Percentiles rank a stretch among this genome's conserved stretches.
These are phyloP conservation scores for Saccharomycopsis babjevae DNA, from an alignment of 805 yeast genomes.

Conservation along the genomic window DNA sequence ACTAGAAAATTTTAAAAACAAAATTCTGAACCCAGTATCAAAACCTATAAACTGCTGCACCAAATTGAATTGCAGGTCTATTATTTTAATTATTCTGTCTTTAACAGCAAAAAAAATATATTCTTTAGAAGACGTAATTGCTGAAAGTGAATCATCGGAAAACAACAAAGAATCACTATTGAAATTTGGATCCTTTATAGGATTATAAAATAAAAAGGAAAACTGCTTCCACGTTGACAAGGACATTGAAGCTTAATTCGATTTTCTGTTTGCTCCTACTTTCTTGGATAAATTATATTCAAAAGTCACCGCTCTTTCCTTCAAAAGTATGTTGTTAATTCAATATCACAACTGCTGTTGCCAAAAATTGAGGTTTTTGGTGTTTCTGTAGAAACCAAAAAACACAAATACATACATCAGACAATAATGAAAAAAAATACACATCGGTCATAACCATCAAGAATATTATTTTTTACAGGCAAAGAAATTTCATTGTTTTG, in stretches of 20 bases:
- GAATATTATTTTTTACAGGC: neutral
- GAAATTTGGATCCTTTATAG: slow-evolving; percentile 73
- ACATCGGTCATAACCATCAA: neutral
- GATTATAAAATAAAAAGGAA: slow-evolving; percentile 73
- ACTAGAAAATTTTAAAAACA: slow-evolving; percentile 41
- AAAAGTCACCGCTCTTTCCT: too few relatives aligned
- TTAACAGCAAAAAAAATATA: slow-evolving; percentile 52
- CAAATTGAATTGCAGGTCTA: slow-evolving; percentile 40
- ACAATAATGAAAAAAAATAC: neutral
- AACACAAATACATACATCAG: too few relatives aligned
- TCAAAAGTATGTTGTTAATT: too few relatives aligned
- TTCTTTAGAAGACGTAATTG: slow-evolving; percentile 48
- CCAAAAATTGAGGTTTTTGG: too few relatives aligned
- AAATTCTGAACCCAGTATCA: slow-evolving; percentile 53
- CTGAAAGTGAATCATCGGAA: slow-evolving; percentile 66
- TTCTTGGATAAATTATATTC: too few relatives aligned
- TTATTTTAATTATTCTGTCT: slow-evolving; percentile 43
- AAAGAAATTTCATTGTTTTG: too few relatives aligned
- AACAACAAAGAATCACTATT: slow-evolving; percentile 55
- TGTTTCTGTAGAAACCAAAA: too few relatives aligned
- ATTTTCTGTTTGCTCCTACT: too few relatives aligned
- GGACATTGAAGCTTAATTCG: neutral
- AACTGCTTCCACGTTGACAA: slow-evolving; percentile 59
- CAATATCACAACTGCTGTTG: too few relatives aligned
- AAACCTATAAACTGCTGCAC: slow-evolving; percentile 50